These are phyloP conservation scores for Endocarpon pusillum DNA, from an alignment of 495 filamentous ascomycete species.

Conservation along the genomic window DNA sequence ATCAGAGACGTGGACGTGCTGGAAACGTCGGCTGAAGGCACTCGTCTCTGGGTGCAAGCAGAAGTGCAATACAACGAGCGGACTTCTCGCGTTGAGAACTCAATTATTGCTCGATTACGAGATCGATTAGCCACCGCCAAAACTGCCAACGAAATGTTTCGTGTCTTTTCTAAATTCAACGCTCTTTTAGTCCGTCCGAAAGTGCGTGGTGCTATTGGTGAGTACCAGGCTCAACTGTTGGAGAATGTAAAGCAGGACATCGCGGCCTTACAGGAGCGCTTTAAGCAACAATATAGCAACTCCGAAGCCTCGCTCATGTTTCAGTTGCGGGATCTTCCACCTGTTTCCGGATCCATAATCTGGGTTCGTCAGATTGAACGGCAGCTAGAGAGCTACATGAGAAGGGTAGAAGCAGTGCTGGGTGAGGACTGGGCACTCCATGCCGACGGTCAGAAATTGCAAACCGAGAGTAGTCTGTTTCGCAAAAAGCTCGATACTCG, in stretches of 20 bases:
- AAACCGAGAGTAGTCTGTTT: constrained; percentile 75
- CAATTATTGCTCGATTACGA: constrained; percentile 86
- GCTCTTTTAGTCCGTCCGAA: constrained; percentile 94
- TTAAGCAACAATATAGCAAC: constrained; percentile 96
- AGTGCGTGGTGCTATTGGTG: constrained; percentile 90
- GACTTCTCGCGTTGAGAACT: constrained; percentile 92
- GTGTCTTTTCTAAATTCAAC: constrained; percentile 98
- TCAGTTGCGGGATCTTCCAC: constrained; percentile 83
- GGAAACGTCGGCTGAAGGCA: constrained; percentile 78
- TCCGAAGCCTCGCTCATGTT: constrained; percentile 97
- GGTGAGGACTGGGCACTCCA: constrained; percentile 88
- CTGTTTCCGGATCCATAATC: constrained; percentile 89
- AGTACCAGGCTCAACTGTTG: constrained; percentile 94
- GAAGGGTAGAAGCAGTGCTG: constrained; percentile 88
- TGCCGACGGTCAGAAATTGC: constrained; percentile 84
- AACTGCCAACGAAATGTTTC: constrained; percentile 97
- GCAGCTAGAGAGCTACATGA: constrained; percentile 90
- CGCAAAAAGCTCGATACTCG: constrained; percentile 89
- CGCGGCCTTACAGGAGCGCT: constrained; percentile 77
- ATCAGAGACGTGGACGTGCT: constrained; percentile 88
- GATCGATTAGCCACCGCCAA: constrained; percentile 90
- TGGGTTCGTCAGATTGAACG: constrained; percentile 95
- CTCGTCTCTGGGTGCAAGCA: constrained; percentile 74
- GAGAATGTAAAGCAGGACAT: constrained; percentile 96
- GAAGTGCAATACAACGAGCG: constrained; percentile 94